These are phyloP conservation scores for Pseudocercospora fijiensis DNA, from an alignment of 2,329 filamentous ascomycete genomes.

Conservation along the genomic window DNA sequence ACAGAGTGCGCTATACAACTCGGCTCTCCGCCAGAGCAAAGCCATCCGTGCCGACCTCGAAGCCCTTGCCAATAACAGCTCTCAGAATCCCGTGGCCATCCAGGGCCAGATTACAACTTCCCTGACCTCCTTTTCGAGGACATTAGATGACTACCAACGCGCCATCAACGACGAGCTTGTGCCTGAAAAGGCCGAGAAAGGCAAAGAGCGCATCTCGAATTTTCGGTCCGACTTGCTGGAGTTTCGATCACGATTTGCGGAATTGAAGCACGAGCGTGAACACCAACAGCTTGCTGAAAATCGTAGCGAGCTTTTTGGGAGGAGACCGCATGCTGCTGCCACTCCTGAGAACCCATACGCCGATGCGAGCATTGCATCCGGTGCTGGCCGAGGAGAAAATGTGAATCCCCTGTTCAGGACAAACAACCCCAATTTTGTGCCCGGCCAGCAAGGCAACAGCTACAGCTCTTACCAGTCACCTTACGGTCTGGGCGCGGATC, in stretches of 20 bases:
- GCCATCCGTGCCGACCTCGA: constrained; percentile 75
- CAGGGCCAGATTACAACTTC: constrained; percentile 74
- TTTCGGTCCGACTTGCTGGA: constrained; percentile 81
- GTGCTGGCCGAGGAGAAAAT: constrained; percentile 32
- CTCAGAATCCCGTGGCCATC: constrained; percentile 55
- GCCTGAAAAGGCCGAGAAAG: constrained; percentile 87
- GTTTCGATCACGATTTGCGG: constrained; percentile 74
- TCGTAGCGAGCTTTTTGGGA: constrained; percentile 77
- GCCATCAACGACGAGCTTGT: constrained; percentile 87
- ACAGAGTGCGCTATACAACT: constrained; percentile 69
- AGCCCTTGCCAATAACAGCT: constrained; percentile 60
- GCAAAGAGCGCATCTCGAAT: constrained; percentile 76
- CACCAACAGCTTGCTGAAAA: constrained; percentile 53
- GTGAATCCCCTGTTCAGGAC: constrained; percentile 41
- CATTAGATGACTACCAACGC: constrained; percentile 85
- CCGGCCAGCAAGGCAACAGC: constrained; percentile 40
- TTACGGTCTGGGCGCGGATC: constrained; percentile 37
- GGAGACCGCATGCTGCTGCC: constrained; percentile 66
- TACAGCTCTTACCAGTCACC: constrained; percentile 42
- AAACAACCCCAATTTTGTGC: constrained; percentile 38
- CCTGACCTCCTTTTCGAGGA: constrained; percentile 78
- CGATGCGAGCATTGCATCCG: constrained; percentile 47
- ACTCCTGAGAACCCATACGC: constrained; percentile 94
- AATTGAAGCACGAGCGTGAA: constrained; percentile 73
- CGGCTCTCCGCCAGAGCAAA: constrained; percentile 79